Evolutionary conservation across 768 basidiomycete genomes (phyloP).

Genomic region (Termitomyces sp.): DNA sequence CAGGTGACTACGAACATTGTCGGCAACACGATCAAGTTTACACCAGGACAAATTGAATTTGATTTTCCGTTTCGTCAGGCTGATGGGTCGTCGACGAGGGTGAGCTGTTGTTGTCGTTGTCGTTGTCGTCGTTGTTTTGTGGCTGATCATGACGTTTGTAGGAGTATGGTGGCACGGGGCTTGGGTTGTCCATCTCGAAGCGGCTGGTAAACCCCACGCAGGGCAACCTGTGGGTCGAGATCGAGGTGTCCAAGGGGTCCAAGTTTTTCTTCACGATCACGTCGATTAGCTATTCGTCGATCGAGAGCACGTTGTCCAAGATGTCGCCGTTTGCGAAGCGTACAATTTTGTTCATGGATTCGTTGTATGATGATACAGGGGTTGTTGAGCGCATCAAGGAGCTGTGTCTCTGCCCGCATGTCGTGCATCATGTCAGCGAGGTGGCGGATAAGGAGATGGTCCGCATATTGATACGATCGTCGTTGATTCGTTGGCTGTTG

Average conservation of each 20-base stretch:
- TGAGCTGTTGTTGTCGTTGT: too few relatives aligned
- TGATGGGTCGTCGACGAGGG: conserved; percentile 94
- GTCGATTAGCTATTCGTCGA: conserved; percentile 67
- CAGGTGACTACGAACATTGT: conserved; percentile 96
- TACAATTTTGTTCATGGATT: conserved; percentile 90
- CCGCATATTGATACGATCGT: conserved; percentile 95
- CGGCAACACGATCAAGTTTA: conserved; percentile 97
- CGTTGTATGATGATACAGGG: conserved; percentile 64
- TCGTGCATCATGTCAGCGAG: conserved; percentile 73
- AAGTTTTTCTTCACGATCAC: conserved; percentile 97
- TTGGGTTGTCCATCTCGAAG: conserved; percentile 96
- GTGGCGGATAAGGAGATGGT: conserved; percentile 73
- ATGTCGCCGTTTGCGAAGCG: conserved; percentile 85
- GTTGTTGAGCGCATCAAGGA: conserved; percentile 75
- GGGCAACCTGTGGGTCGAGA: conserved; percentile 98
- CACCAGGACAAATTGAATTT: conserved; percentile 96
- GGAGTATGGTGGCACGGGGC: conserved; percentile 97
- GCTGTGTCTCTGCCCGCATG: conserved; percentile 71
- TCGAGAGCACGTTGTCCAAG: conserved; percentile 69
- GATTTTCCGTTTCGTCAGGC: conserved; percentile 98
- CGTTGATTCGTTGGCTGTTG: conserved; percentile 81
- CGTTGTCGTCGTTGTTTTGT: conserved; percentile 7
- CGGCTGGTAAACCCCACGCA: conserved; percentile 96
- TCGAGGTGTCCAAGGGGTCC: conserved; percentile 87
- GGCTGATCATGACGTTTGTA: conserved; percentile 19